Percentiles rank a stretch among this genome's conserved stretches.
Evolutionary conservation across 352 stramenopile genomes (phyloP).

Genomic region (Globisporangium sylvaticum): DNA sequence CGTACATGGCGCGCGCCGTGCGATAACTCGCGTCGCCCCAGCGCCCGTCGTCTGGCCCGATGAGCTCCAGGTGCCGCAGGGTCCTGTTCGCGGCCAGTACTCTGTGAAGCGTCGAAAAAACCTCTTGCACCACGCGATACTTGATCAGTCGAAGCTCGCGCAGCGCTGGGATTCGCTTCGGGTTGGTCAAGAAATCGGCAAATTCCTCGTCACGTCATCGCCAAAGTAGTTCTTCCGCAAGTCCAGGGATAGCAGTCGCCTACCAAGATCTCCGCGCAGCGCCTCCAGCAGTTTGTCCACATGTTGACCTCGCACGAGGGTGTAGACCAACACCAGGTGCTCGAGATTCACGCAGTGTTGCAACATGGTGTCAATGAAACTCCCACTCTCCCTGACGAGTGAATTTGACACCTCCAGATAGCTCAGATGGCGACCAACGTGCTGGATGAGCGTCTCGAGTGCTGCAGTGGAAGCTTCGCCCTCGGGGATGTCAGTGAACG

Average conservation of each 20-base stretch:
- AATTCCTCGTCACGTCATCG: neutral
- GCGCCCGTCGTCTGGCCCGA: neutral
- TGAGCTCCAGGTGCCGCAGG: neutral
- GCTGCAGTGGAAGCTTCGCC: neutral
- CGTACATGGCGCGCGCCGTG: neutral
- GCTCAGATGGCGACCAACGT: neutral
- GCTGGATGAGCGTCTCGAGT: neutral
- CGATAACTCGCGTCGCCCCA: neutral
- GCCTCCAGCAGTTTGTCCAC: neutral
- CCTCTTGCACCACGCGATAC: neutral
- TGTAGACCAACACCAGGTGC: neutral
- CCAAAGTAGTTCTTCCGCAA: neutral
- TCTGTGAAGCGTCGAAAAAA: neutral
- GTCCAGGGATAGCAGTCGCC: slow-evolving; percentile 1
- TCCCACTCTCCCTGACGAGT: neutral
- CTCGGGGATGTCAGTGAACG: neutral
- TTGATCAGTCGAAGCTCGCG: slow-evolving; percentile 4
- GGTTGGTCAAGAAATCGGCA: neutral
- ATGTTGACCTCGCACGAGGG: neutral
- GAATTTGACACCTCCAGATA: neutral
- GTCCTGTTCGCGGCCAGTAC: slow-evolving; percentile 9
- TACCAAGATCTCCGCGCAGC: neutral
- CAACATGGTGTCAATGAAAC: neutral
- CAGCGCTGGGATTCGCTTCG: neutral
- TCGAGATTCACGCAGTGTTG: slow-evolving; percentile 4